phyloP scores from a whole-genome alignment of 768 basidiomycete genomes.

The Podaxis rugospora region DNA sequence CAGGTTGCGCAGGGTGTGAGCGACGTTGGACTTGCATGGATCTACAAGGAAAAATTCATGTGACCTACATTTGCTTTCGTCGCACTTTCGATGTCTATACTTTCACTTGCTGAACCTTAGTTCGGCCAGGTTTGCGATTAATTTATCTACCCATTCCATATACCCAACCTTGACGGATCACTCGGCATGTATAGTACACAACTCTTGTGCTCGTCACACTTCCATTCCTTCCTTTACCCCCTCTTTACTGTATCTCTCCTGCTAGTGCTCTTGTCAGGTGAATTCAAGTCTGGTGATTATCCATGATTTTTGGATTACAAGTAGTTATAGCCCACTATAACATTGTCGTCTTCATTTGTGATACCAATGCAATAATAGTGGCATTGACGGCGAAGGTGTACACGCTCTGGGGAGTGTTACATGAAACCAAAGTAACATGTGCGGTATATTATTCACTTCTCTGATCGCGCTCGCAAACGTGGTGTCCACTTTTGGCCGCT shows the following conservation, averaged over 20 bases:
- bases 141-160: not conserved
- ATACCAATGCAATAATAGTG: too few species aligned
- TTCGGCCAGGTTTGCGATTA: not conserved
- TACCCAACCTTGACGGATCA: not conserved
- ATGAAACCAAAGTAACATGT: too few species aligned
- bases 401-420: too few species aligned
- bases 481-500: not conserved
- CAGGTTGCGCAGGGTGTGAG: conserved; percentile 62
- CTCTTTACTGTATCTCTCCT: too few species aligned
- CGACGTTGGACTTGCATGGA: conserved; percentile 85
- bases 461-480: not conserved
- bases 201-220: not conserved
- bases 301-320: too few species aligned
- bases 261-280: too few species aligned
- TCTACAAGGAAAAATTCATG: conserved; percentile 84
- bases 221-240: not conserved
- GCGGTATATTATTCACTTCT: not conserved
- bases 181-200: not conserved
- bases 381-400: too few species aligned
- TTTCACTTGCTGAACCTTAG: not conserved
- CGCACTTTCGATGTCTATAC: not conserved
- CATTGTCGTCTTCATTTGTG: too few species aligned
- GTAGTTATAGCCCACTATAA: too few species aligned
- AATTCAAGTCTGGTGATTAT: too few species aligned
- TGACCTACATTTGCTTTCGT: conserved; percentile 13